Evolutionary conservation across 2,329 filamentous ascomycete species (phyloP).

Genomic region (Phaeosphaeriaceae sp.): DNA sequence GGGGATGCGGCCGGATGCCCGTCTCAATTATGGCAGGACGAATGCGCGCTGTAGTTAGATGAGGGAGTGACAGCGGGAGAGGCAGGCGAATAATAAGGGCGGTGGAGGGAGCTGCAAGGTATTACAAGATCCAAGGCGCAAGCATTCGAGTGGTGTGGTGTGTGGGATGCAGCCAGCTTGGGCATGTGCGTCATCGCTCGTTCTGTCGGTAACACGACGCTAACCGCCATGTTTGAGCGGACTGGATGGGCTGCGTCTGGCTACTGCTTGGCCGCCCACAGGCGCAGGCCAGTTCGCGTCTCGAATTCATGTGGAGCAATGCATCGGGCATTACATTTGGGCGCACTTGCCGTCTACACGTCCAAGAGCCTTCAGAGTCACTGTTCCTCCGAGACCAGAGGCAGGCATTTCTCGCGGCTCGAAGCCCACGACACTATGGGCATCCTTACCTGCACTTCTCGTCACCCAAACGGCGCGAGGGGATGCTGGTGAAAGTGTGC

Average conservation of each 20-base stretch:
- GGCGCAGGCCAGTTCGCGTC: neutral
- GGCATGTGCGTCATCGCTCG: neutral
- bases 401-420: neutral
- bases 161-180: conserved; percentile 24
- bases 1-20: conserved; percentile 5
- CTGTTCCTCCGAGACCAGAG: neutral
- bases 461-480: neutral
- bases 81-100: neutral
- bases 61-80: neutral
- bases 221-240: neutral
- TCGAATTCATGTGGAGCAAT: neutral
- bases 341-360: neutral
- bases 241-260: neutral
- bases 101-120: conserved; percentile 13
- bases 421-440: neutral
- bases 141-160: conserved; percentile 18
- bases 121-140: conserved; percentile 21
- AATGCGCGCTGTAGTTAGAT: neutral
- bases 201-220: neutral
- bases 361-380: neutral
- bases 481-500: neutral
- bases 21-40: conserved; percentile 2
- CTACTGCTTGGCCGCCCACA: neutral
- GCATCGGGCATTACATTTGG: neutral
- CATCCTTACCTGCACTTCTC: neutral